Conservation (phyloP, 805 yeast genomes). For the Yarrowia sp. region DNA sequence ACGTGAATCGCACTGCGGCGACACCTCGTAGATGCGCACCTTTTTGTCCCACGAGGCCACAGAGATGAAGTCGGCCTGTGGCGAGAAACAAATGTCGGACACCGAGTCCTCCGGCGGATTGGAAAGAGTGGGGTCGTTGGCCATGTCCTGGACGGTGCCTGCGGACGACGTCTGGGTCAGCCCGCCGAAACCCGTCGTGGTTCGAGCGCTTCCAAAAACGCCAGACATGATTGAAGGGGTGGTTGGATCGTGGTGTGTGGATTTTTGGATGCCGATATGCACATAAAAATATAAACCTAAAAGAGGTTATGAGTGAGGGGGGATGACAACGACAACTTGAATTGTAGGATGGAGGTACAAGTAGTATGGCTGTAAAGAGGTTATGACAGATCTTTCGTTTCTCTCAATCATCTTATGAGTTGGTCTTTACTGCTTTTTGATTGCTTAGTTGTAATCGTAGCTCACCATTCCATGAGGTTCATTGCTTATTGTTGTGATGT, state of each 20-base stretch:
- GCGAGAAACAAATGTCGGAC: conserved; percentile 82
- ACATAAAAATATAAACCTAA: conserved; percentile 20
- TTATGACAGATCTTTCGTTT: not conserved
- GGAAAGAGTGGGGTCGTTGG: conserved; percentile 51
- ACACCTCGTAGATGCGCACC: conserved; percentile 89
- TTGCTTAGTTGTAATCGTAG: too few relatives aligned
- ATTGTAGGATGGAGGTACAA: too few relatives aligned
- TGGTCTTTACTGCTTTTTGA: too few relatives aligned
- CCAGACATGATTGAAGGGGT: not conserved
- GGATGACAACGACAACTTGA: not conserved
- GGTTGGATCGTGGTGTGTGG: not conserved
- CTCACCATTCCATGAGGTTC: too few relatives aligned
- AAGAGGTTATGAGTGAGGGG: conserved; percentile 4
- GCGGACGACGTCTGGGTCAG: conserved; percentile 26
- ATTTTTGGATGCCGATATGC: conserved; percentile 4
- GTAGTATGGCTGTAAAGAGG: not conserved
- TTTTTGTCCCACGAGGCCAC: conserved; percentile 95
- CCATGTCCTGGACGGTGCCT: conserved; percentile 31
- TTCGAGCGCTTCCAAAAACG: conserved; percentile 33
- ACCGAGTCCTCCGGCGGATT: conserved; percentile 94
- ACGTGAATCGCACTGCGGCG: conserved; percentile 75
- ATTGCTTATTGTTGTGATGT: too few relatives aligned
- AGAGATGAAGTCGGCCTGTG: conserved; percentile 80
- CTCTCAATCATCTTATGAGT: too few relatives aligned
- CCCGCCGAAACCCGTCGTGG: conserved; percentile 44